Evolutionary conservation across 768 basidiomycete genomes (phyloP).

Genomic region (Lepiota venenata): DNA sequence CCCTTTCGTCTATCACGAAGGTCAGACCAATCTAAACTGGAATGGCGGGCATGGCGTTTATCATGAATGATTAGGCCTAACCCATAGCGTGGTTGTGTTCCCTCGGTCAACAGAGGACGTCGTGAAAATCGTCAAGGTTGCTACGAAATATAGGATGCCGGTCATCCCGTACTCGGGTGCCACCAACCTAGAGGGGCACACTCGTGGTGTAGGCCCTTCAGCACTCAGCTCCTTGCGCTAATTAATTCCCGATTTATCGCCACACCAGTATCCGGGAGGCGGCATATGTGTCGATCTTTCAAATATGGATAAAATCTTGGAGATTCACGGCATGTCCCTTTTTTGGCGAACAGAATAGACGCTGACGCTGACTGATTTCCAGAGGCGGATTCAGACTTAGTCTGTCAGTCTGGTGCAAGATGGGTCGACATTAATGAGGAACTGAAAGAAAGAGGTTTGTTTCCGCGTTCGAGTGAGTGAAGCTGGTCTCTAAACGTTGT

Average conservation of each 20-base stretch:
- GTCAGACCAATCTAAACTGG: conserved; percentile 27
- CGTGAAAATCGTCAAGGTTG: conserved; percentile 70
- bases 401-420: conserved; percentile 69
- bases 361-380: not conserved
- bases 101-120: conserved; percentile 78
- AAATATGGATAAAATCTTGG: conserved; percentile 74
- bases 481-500: not conserved
- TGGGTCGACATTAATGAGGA: conserved; percentile 75
- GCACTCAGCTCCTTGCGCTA: not conserved
- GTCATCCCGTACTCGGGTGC: conserved; percentile 78
- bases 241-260: not conserved
- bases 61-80: conserved; percentile 26
- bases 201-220: conserved; percentile 47
- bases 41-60: not conserved
- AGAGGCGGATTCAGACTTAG: conserved; percentile 71
- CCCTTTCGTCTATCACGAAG: conserved; percentile 45
- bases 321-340: conserved; percentile 56
- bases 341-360: not conserved
- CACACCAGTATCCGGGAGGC: conserved; percentile 37
- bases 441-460: conserved; percentile 54
- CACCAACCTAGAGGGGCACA: conserved; percentile 80
- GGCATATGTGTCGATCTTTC: conserved; percentile 82
- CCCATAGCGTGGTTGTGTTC: conserved; percentile 62
- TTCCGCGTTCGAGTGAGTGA: not conserved
- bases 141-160: conserved; percentile 73